Evolutionary conservation across 2,329 filamentous ascomycete genomes (phyloP).

Genomic region (Fusarium haematococcum): DNA sequence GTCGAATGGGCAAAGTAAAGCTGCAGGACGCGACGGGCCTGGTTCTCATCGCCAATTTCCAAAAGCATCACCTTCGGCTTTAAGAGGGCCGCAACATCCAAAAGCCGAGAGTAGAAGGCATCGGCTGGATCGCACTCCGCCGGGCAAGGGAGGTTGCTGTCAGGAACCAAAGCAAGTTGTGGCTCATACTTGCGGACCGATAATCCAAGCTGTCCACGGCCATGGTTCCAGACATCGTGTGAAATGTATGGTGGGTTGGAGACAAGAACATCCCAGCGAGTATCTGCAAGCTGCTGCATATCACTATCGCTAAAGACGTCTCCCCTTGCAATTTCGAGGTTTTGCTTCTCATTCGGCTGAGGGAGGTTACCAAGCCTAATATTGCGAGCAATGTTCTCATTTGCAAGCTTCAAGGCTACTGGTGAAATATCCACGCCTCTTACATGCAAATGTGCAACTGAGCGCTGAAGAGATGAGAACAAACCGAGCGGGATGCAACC

Average conservation of each 20-base stretch:
- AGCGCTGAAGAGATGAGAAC: constrained; percentile 67
- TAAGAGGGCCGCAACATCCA: constrained; percentile 64
- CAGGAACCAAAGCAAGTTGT: constrained; percentile 77
- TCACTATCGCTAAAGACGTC: constrained; percentile 62
- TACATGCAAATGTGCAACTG: constrained; percentile 60
- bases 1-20: constrained; percentile 54
- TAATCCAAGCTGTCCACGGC: constrained; percentile 64
- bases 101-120: constrained; percentile 75
- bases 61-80: constrained; percentile 70
- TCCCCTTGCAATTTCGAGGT: constrained; percentile 59
- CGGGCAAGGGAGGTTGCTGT: constrained; percentile 44
- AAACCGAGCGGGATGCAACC: constrained; percentile 90
- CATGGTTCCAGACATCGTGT: constrained; percentile 54
- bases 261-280: constrained; percentile 74
- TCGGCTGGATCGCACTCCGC: constrained; percentile 55
- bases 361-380: constrained; percentile 40
- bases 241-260: constrained; percentile 96
- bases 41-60: constrained; percentile 77
- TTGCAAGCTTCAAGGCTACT: constrained; percentile 73
- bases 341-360: constrained; percentile 29
- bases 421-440: constrained; percentile 80
- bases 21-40: constrained; percentile 73
- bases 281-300: constrained; percentile 43
- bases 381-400: constrained; percentile 71
- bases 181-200: constrained; percentile 89